phyloP scores from a whole-genome alignment of 148 eudicot genomes.

The Camellia sinensis region DNA sequence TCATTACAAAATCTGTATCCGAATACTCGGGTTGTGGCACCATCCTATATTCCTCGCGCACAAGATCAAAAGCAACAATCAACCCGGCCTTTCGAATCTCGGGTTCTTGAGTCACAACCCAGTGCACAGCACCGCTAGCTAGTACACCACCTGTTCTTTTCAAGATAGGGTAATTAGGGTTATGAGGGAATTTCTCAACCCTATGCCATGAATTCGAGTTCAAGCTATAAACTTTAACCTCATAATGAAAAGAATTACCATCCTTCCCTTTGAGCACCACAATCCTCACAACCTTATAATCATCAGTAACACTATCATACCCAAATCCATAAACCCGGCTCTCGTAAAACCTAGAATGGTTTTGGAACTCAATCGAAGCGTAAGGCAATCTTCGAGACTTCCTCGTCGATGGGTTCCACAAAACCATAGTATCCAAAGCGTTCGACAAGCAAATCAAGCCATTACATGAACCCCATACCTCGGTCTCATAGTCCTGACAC shows the following conservation, averaged over 20 bases:
- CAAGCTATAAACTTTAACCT: conserved; percentile 43
- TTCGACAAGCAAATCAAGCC: conserved; percentile 36
- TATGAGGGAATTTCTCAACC: conserved; percentile 28
- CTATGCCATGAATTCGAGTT: conserved; percentile 35
- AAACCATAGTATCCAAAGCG: conserved; percentile 7
- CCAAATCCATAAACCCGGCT: conserved; percentile 37
- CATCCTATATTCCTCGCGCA: conserved; percentile 19
- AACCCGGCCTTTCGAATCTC: not conserved
- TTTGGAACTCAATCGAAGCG: conserved; percentile 10
- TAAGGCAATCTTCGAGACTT: conserved; percentile 18
- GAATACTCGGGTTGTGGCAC: conserved; percentile 27
- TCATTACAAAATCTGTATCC: conserved; percentile 3
- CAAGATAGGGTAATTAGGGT: conserved; percentile 13
- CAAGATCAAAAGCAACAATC: conserved; percentile 39
- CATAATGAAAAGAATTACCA: conserved; percentile 14
- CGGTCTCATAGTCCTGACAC: conserved; percentile 8
- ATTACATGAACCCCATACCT: conserved; percentile 36
- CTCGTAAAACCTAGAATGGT: not conserved
- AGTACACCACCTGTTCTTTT: conserved; percentile 17
- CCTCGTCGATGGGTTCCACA: conserved; percentile 35
- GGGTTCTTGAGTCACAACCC: conserved; percentile 26
- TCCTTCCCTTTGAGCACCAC: conserved; percentile 21
- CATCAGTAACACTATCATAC: conserved; percentile 38
- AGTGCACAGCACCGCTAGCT: conserved; percentile 39
- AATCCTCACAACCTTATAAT: conserved; percentile 47